These are phyloP conservation scores for Leccinum angustisporum DNA, from an alignment of 1,284 basidiomycete species.

Conservation along the genomic window DNA sequence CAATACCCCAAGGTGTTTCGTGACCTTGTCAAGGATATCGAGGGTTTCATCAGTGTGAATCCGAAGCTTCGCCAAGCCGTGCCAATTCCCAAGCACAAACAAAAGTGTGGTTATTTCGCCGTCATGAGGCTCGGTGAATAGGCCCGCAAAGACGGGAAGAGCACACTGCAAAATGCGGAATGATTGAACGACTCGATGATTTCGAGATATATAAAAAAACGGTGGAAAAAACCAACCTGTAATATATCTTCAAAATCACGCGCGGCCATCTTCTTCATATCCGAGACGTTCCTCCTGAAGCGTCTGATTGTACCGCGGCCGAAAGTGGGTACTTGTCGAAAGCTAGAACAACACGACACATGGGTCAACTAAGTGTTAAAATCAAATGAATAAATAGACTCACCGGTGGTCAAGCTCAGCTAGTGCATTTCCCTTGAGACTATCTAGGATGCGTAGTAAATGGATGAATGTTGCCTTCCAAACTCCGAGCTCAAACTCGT, in stretches of 20 bases:
- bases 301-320: not conserved
- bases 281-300: not conserved
- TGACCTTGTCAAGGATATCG: not conserved
- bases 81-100: not conserved
- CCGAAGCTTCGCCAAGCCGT: not conserved
- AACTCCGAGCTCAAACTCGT: not conserved
- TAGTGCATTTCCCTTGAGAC: not conserved
- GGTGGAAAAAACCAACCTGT: not conserved
- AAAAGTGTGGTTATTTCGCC: not conserved
- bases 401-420: not conserved
- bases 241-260: not conserved
- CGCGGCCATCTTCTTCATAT: not conserved
- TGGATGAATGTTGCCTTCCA: not conserved
- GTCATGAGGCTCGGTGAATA: not conserved
- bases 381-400: not conserved
- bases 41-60: not conserved
- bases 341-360: not conserved
- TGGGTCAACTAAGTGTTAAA: not conserved
- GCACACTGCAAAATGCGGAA: not conserved
- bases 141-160: not conserved
- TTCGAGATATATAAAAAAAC: not conserved
- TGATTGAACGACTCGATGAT: not conserved
- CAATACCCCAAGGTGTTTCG: not conserved
- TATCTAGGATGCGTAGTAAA: not conserved
- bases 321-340: not conserved